phyloP scores from a whole-genome alignment of 192 early-diverging fungal species.

The Coemansia umbellata region DNA sequence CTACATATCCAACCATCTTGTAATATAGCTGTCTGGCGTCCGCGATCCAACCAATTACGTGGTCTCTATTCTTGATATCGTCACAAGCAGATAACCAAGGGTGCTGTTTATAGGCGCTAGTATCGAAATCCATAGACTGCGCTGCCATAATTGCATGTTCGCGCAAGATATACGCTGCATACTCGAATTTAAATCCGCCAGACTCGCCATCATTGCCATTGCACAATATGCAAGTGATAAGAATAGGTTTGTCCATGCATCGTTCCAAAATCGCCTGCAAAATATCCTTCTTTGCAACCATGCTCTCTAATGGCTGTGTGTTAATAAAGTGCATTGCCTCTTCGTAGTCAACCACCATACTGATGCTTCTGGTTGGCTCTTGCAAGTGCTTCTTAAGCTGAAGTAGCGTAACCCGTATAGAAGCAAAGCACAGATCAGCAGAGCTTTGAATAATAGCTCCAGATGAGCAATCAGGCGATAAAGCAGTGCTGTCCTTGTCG shows the following conservation, averaged over 20 bases:
- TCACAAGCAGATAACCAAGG: too few relatives aligned
- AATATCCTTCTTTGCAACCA: slow-evolving; percentile 1
- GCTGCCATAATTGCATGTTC: slow-evolving; percentile 10
- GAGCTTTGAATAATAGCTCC: background rate
- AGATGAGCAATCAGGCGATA: background rate
- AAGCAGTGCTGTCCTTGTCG: background rate
- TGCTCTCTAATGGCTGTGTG: background rate
- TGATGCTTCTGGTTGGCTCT: background rate
- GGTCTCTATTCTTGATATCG: background rate
- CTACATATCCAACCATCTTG: slow-evolving; percentile 16
- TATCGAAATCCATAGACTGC: background rate
- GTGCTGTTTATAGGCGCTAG: background rate
- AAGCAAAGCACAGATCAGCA: slow-evolving; percentile 6
- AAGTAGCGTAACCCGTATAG: slow-evolving; percentile 13
- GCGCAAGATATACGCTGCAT: slow-evolving; percentile 2
- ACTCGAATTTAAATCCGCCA: background rate
- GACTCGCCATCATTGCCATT: background rate
- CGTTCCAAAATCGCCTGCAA: background rate
- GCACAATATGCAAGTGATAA: slow-evolving; percentile 5
- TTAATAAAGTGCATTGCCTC: background rate
- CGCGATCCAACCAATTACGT: background rate
- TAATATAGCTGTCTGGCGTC: slow-evolving; percentile 26
- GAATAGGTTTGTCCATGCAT: slow-evolving; percentile 1
- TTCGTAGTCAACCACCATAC: background rate
- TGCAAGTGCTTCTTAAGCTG: slow-evolving; percentile 7